Conservation (phyloP, 176 grass and related monocot species). For the Phoenix roebelenii region DNA sequence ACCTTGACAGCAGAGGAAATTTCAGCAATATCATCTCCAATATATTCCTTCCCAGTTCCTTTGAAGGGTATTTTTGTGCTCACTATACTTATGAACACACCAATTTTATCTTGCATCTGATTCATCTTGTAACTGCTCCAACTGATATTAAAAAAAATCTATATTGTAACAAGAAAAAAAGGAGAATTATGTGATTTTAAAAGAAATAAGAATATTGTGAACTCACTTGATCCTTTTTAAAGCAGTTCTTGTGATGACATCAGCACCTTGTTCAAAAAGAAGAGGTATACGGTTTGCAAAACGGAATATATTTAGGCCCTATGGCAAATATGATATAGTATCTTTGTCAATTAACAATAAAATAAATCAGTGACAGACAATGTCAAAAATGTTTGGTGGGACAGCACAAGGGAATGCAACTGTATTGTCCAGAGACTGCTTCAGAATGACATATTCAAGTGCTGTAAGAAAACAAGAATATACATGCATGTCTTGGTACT, state of each 20-base stretch:
- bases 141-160: slow-evolving; percentile 37
- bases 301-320: slow-evolving; percentile 94
- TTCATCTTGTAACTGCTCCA: slow-evolving; percentile 97
- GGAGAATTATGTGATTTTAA: not conserved
- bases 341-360: not conserved
- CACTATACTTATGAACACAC: slow-evolving; percentile 95
- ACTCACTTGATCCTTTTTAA: slow-evolving; percentile 74
- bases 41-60: slow-evolving; percentile 94
- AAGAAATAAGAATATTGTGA: not conserved
- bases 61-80: slow-evolving; percentile 99
- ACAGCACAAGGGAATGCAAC: too few species aligned
- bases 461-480: too few species aligned
- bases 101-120: slow-evolving; percentile 86
- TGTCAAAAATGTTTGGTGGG: too few species aligned
- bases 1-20: slow-evolving; percentile 86
- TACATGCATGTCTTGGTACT: too few species aligned
- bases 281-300: slow-evolving; percentile 98
- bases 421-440: too few species aligned
- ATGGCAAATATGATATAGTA: not conserved
- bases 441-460: too few species aligned
- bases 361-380: too few species aligned
- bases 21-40: slow-evolving; percentile 94
- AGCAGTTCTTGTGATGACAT: slow-evolving; percentile 97
- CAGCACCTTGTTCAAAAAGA: slow-evolving; percentile 94
- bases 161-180: not conserved